Percentiles rank a stretch among this genome's conserved stretches.
Conservation (phyloP, 257 asterid genomes). For the Leonotis leonurus region DNA sequence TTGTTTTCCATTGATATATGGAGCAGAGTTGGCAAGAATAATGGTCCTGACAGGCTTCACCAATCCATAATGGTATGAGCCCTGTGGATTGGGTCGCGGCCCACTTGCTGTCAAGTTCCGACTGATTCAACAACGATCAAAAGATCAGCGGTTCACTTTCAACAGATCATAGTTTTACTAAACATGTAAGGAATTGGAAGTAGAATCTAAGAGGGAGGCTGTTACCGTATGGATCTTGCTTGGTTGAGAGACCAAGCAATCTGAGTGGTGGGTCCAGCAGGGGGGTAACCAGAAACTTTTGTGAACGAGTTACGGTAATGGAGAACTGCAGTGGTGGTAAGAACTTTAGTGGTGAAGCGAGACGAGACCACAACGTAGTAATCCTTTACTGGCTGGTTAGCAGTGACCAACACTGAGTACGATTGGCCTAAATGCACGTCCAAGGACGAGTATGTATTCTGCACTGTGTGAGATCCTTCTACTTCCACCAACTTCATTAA, state of each 20-base stretch:
- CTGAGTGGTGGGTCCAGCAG: slow-evolving; percentile 80
- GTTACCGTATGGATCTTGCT: slow-evolving; percentile 88
- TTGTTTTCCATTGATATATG: slow-evolving; percentile 62
- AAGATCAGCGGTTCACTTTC: too few relatives aligned
- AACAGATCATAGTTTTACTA: neutral
- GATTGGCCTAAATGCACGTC: slow-evolving; percentile 91
- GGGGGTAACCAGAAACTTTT: slow-evolving; percentile 62
- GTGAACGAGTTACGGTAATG: slow-evolving; percentile 72
- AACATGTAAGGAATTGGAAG: neutral
- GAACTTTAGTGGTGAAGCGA: slow-evolving; percentile 63
- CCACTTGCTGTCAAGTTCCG: slow-evolving; percentile 86
- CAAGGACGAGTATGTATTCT: slow-evolving; percentile 56
- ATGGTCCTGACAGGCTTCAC: slow-evolving; percentile 73
- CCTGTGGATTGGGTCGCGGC: slow-evolving; percentile 98
- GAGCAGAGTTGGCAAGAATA: slow-evolving; percentile 84
- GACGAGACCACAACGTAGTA: slow-evolving; percentile 75
- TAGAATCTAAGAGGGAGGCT: too few relatives aligned
- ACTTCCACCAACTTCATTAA: slow-evolving; percentile 79
- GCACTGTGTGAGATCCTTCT: slow-evolving; percentile 95
- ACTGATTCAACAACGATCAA: slow-evolving; percentile 37
- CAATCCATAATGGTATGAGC: slow-evolving; percentile 90
- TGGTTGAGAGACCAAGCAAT: slow-evolving; percentile 65
- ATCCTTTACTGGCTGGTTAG: slow-evolving; percentile 74
- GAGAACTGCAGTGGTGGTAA: slow-evolving; percentile 78
- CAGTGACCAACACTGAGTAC: slow-evolving; percentile 79